Evolutionary conservation across 1,284 basidiomycete genomes (phyloP).

Genomic region (Retiboletus flavoniger): DNA sequence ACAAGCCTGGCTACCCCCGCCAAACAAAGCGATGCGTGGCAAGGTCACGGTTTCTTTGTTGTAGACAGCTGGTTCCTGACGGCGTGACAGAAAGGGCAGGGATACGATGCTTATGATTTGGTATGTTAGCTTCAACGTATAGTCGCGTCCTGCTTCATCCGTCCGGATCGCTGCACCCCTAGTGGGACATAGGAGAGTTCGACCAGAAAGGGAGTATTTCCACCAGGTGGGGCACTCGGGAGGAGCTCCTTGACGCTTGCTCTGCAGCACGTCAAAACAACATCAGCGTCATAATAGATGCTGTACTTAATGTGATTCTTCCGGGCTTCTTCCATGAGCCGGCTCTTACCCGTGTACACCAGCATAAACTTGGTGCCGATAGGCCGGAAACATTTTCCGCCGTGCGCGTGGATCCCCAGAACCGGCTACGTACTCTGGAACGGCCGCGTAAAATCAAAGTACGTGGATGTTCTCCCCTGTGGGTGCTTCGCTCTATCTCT

Average conservation of each 20-base stretch:
- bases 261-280: constrained; percentile 53
- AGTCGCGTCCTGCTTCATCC: not conserved
- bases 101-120: constrained; percentile 81
- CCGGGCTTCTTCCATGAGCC: not conserved
- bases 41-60: constrained; percentile 42
- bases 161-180: not conserved
- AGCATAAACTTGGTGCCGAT: constrained; percentile 88
- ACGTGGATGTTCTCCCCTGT: constrained; percentile 9
- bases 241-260: constrained; percentile 75
- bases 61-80: constrained; percentile 6
- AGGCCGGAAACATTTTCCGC: constrained; percentile 73
- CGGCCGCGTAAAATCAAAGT: constrained; percentile 73
- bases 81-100: constrained; percentile 54
- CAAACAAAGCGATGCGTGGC: constrained; percentile 64
- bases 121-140: constrained; percentile 38
- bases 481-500: constrained; percentile 5
- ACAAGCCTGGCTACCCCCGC: constrained; percentile 77
- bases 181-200: constrained; percentile 95
- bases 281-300: constrained; percentile 72
- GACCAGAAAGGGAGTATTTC: constrained; percentile 75
- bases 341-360: constrained; percentile 5
- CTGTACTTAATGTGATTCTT: constrained; percentile 67
- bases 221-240: constrained; percentile 91
- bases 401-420: constrained; percentile 68
- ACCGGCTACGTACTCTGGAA: constrained; percentile 59